A percentile compares a stretch with the other conserved stretches of the same genome.
Evolutionary conservation across 1,284 basidiomycete species (phyloP).

Genomic region (Ganoderma sinense): DNA sequence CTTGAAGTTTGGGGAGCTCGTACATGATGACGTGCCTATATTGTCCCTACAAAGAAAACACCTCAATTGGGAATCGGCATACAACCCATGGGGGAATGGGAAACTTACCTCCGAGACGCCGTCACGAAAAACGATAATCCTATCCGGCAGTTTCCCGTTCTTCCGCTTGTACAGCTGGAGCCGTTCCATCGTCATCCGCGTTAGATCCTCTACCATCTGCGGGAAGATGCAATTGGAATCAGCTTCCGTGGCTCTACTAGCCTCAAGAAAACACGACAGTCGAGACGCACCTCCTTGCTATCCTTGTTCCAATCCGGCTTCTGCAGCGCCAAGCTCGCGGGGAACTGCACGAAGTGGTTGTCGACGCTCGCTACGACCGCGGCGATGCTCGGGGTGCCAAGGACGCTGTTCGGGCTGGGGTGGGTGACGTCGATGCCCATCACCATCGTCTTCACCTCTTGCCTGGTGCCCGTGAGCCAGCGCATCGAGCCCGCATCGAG

Average conservation of each 20-base stretch:
- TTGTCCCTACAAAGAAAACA: conserved; percentile 59
- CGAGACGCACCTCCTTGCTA: conserved; percentile 63
- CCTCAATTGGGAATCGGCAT: conserved; percentile 4
- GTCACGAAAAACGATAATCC: conserved; percentile 77
- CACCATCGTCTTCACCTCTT: conserved; percentile 68
- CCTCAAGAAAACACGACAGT: not conserved
- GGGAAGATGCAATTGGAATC: not conserved
- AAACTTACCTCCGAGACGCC: conserved; percentile 72
- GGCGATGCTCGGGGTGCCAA: conserved; percentile 77
- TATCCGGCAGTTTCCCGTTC: conserved; percentile 56
- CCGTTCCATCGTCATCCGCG: conserved; percentile 73
- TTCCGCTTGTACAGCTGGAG: conserved; percentile 66
- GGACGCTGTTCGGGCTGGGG: conserved; percentile 60
- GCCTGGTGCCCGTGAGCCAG: conserved; percentile 61
- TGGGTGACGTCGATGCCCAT: conserved; percentile 86
- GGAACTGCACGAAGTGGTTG: conserved; percentile 72
- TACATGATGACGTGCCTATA: conserved; percentile 63
- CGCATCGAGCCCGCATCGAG: conserved; percentile 60
- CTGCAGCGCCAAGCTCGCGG: conserved; percentile 70
- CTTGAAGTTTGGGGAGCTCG: conserved; percentile 64
- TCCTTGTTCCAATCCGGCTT: conserved; percentile 50
- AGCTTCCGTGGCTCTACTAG: not conserved
- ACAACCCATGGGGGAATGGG: not conserved
- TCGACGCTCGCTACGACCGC: conserved; percentile 81
- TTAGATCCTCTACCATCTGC: conserved; percentile 73